Conservation (phyloP, 169 alveolate genomes). For the Plasmodium gonderi region DNA sequence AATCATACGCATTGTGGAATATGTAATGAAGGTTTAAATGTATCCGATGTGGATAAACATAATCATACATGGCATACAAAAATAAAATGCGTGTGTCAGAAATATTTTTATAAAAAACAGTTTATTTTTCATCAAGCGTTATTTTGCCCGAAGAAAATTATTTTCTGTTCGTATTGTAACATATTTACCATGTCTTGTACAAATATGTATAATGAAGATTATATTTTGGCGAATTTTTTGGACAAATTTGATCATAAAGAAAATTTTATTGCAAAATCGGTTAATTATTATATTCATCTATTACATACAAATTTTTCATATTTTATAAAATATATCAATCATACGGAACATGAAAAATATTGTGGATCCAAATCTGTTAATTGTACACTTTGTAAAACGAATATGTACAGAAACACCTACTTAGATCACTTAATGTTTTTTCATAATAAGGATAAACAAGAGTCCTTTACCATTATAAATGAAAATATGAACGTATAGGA, state of each 20-base stretch:
- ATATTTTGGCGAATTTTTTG: constrained; percentile 35
- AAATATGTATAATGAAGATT: constrained; percentile 46
- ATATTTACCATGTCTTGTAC: constrained; percentile 15
- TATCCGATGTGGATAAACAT: constrained; percentile 17
- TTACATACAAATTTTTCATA: constrained; percentile 18
- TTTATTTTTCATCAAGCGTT: constrained; percentile 59
- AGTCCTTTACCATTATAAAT: constrained; percentile 35
- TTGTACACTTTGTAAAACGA: constrained; percentile 24
- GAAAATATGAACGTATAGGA: neutral
- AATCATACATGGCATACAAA: constrained; percentile 45
- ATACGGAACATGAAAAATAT: constrained; percentile 62
- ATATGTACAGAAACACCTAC: constrained; percentile 34
- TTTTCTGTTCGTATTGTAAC: constrained; percentile 39
- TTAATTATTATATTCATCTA: constrained; percentile 12
- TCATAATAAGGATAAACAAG: constrained; percentile 39
- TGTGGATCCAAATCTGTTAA: constrained; percentile 55
- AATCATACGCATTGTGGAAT: constrained; percentile 57
- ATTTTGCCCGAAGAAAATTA: constrained; percentile 64
- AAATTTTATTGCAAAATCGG: constrained; percentile 5
- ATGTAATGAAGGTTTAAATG: constrained; percentile 56
- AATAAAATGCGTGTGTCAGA: constrained; percentile 56
- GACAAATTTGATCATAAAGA: constrained; percentile 22
- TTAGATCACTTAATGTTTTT: constrained; percentile 7
- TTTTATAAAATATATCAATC: constrained; percentile 33
- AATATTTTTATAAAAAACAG: constrained; percentile 50